phyloP scores from a whole-genome alignment of 2,329 filamentous ascomycete species.

The Penicillium italicum region DNA sequence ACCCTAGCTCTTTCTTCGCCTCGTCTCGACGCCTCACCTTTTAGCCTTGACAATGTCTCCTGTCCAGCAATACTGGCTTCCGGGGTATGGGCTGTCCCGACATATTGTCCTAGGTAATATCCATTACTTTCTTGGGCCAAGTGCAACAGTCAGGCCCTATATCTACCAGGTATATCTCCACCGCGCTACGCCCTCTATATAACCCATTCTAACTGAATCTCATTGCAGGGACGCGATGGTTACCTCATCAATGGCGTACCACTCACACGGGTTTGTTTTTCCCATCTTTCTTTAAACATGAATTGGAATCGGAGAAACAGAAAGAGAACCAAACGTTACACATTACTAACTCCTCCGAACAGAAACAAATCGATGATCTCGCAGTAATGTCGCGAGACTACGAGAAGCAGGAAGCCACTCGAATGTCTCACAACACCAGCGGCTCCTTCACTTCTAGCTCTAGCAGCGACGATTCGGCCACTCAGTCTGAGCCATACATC shows the following conservation, averaged over 20 bases:
- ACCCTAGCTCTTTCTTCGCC: not conserved
- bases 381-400: conserved; percentile 47
- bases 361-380: conserved; percentile 52
- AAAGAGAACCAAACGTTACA: not conserved
- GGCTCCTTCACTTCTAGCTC: conserved; percentile 12
- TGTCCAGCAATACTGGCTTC: conserved; percentile 47
- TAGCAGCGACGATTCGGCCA: not conserved
- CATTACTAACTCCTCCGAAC: conserved; percentile 9
- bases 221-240: conserved; percentile 46
- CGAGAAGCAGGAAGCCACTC: conserved; percentile 46
- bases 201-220: conserved; percentile 24
- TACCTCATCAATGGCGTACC: conserved; percentile 47
- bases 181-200: conserved; percentile 5
- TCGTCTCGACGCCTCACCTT: not conserved
- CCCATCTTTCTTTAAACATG: not conserved
- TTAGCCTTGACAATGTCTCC: conserved; percentile 31
- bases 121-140: conserved; percentile 48
- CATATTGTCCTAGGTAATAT: conserved; percentile 49
- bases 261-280: conserved; percentile 43
- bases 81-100: conserved; percentile 48
- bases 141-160: conserved; percentile 46
- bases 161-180: conserved; percentile 43
- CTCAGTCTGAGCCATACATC: conserved; percentile 39
- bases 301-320: not conserved
- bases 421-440: conserved; percentile 37